phyloP scores from a whole-genome alignment of 768 basidiomycete genomes.

The Xanthoconium stramineum region DNA sequence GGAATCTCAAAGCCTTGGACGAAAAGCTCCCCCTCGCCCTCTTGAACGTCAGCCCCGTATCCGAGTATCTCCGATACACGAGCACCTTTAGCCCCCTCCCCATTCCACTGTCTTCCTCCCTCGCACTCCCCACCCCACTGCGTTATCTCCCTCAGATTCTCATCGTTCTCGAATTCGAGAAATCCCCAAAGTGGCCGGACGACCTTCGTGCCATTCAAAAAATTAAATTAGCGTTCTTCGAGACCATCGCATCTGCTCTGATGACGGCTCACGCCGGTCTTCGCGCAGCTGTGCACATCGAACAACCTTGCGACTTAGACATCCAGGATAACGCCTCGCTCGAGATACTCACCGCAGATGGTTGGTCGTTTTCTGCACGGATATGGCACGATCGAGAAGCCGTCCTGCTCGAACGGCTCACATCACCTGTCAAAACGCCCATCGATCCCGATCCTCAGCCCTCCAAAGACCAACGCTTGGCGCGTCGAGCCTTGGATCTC shows the following conservation, averaged over 20 bases:
- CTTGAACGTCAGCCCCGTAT: constrained; percentile 69
- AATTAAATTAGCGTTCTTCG: constrained; percentile 90
- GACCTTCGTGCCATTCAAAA: constrained; percentile 90
- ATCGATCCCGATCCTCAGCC: constrained; percentile 2
- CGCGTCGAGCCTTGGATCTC: constrained; percentile 52
- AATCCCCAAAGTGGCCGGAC: constrained; percentile 92
- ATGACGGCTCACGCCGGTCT: constrained; percentile 51
- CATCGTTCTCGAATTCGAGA: constrained; percentile 85
- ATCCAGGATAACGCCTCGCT: constrained; percentile 69
- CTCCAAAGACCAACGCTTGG: constrained; percentile 49
- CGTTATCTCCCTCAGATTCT: constrained; percentile 69
- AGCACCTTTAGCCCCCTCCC: constrained; percentile 80
- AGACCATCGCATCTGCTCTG: constrained; percentile 68
- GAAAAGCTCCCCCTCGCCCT: constrained; percentile 73
- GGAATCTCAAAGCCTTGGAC: constrained; percentile 69
- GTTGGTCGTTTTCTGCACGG: constrained; percentile 81
- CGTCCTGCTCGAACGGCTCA: constrained; percentile 68
- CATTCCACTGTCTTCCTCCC: constrained; percentile 49
- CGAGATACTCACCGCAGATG: constrained; percentile 75
- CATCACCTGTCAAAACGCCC: constrained; percentile 39
- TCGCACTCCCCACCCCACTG: constrained; percentile 54
- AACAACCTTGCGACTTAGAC: constrained; percentile 47
- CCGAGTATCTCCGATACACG: constrained; percentile 78
- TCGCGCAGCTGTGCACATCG: constrained; percentile 56
- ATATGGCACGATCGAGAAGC: constrained; percentile 90